phyloP scores from a whole-genome alignment of 495 filamentous ascomycete genomes.

The Barbatosphaeria neglecta region DNA sequence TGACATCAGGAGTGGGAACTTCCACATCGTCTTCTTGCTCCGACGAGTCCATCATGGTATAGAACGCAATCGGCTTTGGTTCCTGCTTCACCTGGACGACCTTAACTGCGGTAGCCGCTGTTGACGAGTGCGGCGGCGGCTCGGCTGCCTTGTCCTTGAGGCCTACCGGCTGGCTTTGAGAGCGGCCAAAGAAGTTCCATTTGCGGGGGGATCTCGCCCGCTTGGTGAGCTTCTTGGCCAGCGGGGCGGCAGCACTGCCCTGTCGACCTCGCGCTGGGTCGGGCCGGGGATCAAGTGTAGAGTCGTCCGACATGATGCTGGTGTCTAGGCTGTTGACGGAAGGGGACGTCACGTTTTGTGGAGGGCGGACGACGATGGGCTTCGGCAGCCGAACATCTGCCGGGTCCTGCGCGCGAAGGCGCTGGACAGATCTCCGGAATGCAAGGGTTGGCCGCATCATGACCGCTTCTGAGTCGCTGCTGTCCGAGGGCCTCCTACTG shows the following conservation, averaged over 20 bases:
- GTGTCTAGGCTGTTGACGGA: constrained; percentile 38
- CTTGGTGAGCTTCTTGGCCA: constrained; percentile 44
- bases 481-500: constrained; percentile 34
- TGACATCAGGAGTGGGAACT: too few relatives aligned
- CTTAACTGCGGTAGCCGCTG: constrained; percentile 31
- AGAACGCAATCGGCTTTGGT: constrained; percentile 53
- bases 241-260: constrained; percentile 5
- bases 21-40: constrained; percentile 52
- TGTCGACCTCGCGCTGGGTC: constrained; percentile 8
- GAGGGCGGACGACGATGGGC: constrained; percentile 23
- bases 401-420: constrained; percentile 26
- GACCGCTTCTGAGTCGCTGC: constrained; percentile 36
- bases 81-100: constrained; percentile 12
- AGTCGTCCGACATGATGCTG: constrained; percentile 42
- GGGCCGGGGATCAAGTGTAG: constrained; percentile 16
- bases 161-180: constrained; percentile 40
- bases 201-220: constrained; percentile 48
- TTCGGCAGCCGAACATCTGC: constrained; percentile 27
- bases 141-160: constrained; percentile 22
- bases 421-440: constrained; percentile 39
- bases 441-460: constrained; percentile 35
- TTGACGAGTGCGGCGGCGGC: constrained; percentile 17
- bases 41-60: constrained; percentile 66
- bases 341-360: constrained; percentile 23
- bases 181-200: constrained; percentile 78